Percentiles rank a stretch among this genome's conserved stretches.
Evolutionary conservation across 1,284 basidiomycete species (phyloP).

Genomic region (Apiotrichum gamsii): DNA sequence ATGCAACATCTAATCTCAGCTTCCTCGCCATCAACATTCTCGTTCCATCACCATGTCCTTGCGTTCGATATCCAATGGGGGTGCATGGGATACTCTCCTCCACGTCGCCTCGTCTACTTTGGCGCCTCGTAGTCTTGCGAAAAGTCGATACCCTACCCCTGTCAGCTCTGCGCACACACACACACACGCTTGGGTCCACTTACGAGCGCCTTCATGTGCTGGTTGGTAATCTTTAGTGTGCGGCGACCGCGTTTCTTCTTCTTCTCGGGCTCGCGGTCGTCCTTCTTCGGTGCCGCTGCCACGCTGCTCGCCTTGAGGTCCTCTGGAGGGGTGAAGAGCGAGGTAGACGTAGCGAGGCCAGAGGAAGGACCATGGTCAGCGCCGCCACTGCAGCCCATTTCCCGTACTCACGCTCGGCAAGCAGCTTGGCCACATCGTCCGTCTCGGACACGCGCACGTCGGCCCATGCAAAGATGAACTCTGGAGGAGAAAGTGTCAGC

Average conservation of each 20-base stretch:
- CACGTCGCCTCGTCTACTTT: too few relatives aligned
- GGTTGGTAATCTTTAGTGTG: constrained; percentile 45
- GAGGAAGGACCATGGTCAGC: neutral
- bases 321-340: constrained; percentile 17
- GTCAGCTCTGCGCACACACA: too few relatives aligned
- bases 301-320: constrained; percentile 33
- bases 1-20: too few relatives aligned
- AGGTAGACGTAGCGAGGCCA: neutral
- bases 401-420: constrained; percentile 31
- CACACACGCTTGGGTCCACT: constrained; percentile 10
- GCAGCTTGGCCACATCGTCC: constrained; percentile 42
- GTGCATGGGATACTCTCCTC: too few relatives aligned
- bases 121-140: too few relatives aligned
- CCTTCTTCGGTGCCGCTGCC: constrained; percentile 32
- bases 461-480: constrained; percentile 43
- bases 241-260: constrained; percentile 36
- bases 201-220: constrained; percentile 45
- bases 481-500: too few relatives aligned
- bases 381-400: too few relatives aligned
- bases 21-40: too few relatives aligned
- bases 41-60: too few relatives aligned
- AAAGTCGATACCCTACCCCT: too few relatives aligned
- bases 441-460: constrained; percentile 39
- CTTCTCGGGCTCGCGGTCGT: constrained; percentile 27
- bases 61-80: too few relatives aligned